A percentile compares a stretch with the other conserved stretches of the same genome.
phyloP scores from a whole-genome alignment of 75 land plant genomes.

The Adiantum capillusveneris region DNA sequence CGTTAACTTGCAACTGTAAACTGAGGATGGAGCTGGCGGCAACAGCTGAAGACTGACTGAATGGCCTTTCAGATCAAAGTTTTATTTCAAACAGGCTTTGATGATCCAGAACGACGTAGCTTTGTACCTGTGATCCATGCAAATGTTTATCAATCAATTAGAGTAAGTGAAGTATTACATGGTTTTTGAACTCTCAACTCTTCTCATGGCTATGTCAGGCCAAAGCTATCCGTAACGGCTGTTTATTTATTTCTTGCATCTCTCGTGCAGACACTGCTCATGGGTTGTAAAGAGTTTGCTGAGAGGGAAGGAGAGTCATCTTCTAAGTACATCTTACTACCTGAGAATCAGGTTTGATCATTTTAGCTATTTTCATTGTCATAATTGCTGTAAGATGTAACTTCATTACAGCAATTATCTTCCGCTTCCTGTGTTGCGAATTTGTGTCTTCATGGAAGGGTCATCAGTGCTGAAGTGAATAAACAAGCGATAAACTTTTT shows the following conservation, averaged over 20 bases:
- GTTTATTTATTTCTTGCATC: slow-evolving; percentile 1
- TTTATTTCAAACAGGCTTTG: slow-evolving; percentile 75
- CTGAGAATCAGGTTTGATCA: slow-evolving; percentile 63
- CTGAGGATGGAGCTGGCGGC: too few relatives aligned
- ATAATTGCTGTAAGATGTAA: too few relatives aligned
- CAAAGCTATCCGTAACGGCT: neutral
- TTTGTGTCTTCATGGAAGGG: too few relatives aligned
- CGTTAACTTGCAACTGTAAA: too few relatives aligned
- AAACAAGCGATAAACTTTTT: too few relatives aligned
- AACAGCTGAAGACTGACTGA: too few relatives aligned
- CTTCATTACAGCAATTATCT: too few relatives aligned
- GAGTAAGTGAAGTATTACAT: slow-evolving; percentile 72
- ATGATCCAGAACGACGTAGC: slow-evolving; percentile 66
- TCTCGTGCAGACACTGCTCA: slow-evolving; percentile 58
- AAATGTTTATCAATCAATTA: slow-evolving; percentile 87
- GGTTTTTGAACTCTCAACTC: slow-evolving; percentile 6
- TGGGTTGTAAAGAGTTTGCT: slow-evolving; percentile 64
- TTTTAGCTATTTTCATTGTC: neutral
- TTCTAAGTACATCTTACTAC: slow-evolving; percentile 44
- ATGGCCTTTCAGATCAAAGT: slow-evolving; percentile 80
- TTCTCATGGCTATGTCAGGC: neutral
- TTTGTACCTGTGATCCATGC: slow-evolving; percentile 81
- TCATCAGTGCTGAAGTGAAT: too few relatives aligned
- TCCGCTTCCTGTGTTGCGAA: too few relatives aligned
- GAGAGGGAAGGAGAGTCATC: slow-evolving; percentile 41